Conservation (phyloP, 257 asterid species). For the Pogostemon cablin region DNA sequence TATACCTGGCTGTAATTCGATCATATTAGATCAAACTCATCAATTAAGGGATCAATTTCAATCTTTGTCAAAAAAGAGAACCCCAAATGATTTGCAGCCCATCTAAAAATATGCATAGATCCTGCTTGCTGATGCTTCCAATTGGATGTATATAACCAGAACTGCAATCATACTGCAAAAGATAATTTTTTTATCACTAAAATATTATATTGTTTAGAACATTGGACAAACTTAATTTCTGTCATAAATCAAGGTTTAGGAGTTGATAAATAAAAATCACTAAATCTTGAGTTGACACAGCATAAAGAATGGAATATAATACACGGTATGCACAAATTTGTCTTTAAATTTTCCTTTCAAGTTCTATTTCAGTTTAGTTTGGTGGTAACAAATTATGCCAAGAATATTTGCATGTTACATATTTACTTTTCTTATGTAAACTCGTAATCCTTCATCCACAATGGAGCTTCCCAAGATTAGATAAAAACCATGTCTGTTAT, state of each 20-base stretch:
- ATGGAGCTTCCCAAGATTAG: no score
- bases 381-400: conserved; percentile 12
- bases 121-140: conserved; percentile 94
- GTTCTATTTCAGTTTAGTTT: not conserved
- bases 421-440: conserved; percentile 83
- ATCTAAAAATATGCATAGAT: conserved; percentile 74
- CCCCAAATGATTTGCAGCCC: conserved; percentile 92
- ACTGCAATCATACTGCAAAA: conserved; percentile 91
- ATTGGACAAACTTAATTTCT: conserved; percentile 14
- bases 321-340: conserved; percentile 6
- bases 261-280: not conserved
- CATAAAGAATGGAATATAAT: not conserved
- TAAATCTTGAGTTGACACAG: conserved; percentile 18
- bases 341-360: not conserved
- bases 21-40: conserved; percentile 87
- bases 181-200: not conserved
- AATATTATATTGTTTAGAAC: conserved; percentile 1
- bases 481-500: no score
- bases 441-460: conserved; percentile 83
- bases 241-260: conserved; percentile 7
- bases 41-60: conserved; percentile 95
- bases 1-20: conserved; percentile 85
- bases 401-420: conserved; percentile 1
- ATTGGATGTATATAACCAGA: conserved; percentile 97
- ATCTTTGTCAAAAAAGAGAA: conserved; percentile 81